These are phyloP conservation scores for Daldinia decipiens DNA, from an alignment of 495 filamentous ascomycete genomes.

Conservation along the genomic window DNA sequence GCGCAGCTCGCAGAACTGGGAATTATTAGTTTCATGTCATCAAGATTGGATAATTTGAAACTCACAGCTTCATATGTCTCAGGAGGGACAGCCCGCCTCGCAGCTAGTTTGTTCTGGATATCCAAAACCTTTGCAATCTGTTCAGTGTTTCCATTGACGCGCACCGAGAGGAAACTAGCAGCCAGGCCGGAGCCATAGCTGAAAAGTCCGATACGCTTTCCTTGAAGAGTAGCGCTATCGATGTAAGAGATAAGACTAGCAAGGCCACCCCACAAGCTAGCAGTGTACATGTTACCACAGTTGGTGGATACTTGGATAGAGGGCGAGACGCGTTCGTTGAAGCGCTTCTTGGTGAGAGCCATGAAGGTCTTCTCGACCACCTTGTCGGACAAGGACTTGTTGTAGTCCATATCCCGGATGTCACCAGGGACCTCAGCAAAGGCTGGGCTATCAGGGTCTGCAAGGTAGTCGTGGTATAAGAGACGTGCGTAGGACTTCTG, in stretches of 20 bases:
- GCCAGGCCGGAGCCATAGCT: conserved; percentile 95
- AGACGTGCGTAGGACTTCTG: conserved; percentile 94
- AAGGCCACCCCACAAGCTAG: conserved; percentile 89
- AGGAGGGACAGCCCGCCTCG: conserved; percentile 76
- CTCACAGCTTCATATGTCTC: conserved; percentile 87
- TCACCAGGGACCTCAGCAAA: conserved; percentile 91
- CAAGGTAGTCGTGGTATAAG: conserved; percentile 95
- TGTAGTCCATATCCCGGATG: conserved; percentile 84
- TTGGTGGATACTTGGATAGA: conserved; percentile 87
- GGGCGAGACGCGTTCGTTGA: conserved; percentile 86
- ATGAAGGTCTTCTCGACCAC: conserved; percentile 97
- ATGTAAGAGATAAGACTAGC: conserved; percentile 80
- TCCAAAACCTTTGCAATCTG: conserved; percentile 81
- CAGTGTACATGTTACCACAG: conserved; percentile 99
- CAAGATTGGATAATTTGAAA: conserved; percentile 8
- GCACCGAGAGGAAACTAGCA: conserved; percentile 87
- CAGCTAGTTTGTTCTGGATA: conserved; percentile 78
- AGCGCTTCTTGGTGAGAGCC: conserved; percentile 94
- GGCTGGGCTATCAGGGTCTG: conserved; percentile 75
- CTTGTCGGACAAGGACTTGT: conserved; percentile 88
- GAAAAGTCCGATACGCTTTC: conserved; percentile 92
- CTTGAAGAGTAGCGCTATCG: conserved; percentile 71
- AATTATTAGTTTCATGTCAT: conserved; percentile 31
- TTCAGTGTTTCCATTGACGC: conserved; percentile 79
- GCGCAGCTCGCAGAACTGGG: conserved; percentile 88